Base-by-base conservation (phyloP, 768 basidiomycete species). In the Trametes sanguinea region DNA sequence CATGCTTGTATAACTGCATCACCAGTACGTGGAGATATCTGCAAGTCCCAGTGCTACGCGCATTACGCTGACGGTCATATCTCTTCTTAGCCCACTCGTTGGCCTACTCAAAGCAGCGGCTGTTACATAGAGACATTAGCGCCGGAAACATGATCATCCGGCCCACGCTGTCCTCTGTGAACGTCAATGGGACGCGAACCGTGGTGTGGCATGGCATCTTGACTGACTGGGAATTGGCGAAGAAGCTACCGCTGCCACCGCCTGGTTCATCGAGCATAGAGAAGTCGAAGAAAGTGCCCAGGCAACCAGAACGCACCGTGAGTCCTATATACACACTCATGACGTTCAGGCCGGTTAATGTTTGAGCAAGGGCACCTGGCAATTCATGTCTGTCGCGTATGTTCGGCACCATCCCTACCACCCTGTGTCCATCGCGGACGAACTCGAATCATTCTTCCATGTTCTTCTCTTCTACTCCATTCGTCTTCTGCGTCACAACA, bases 161-260 rank as follows among this genome's bases (percentile, higher is more conserved):
- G 10, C 57, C 57, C 27, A 27, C 11, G 6, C n/a, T 51, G 8
- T 35, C 27, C 4, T 3, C 44, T 10, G n/a, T 17, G 6, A 27
- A 17, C 4, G 42, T 0, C 16, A 11, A 37, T 2, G 11, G 35
- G 6, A 48, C 8, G 16, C 4, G 29, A 9, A 3, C 3, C 16
- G 48, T 58, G 13, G 16, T 6, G 0, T 58, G 57, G 57, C n/a
- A 6, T 6, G 57, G 57, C 2, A 29, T 58, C 4, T 40, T 58
- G 33, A 32, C 14, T 22, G 50, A 58, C 27, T 51, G 57, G 57
- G 57, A 58, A 39, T 17, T 58, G 17, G 33, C 57, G 35, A 58
- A 51, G 6, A 13, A 1, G 17, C 14, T 45, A 13, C 35, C 35
- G 17, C 14, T 45, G 2, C 35, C 35, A 11, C 6, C 35, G 35